phyloP scores from a whole-genome alignment of 2,329 filamentous ascomycete species.

The Hortaea sp. region DNA sequence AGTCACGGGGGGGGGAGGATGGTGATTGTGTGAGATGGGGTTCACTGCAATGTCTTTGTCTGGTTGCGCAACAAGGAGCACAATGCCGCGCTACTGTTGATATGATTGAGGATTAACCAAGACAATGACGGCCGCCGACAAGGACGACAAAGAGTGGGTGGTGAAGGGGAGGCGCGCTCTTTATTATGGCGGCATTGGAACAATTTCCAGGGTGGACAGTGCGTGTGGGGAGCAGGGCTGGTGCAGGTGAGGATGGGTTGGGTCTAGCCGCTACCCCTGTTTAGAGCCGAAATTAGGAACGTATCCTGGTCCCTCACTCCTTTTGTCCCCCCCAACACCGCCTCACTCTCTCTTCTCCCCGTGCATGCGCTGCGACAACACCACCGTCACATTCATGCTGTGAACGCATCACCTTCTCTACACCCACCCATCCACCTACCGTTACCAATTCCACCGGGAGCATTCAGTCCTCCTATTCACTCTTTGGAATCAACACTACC shows the following conservation, averaged over 20 bases:
- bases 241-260: not conserved
- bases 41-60: not conserved
- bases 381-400: not conserved
- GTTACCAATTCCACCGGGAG: slow-evolving; percentile 7
- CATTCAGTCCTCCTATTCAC: slow-evolving; percentile 11
- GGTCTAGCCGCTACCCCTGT: not conserved
- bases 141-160: not conserved
- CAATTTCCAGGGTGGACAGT: not conserved
- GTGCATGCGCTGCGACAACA: slow-evolving; percentile 1
- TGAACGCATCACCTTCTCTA: not conserved
- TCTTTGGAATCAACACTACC: slow-evolving; percentile 9
- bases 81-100: not conserved
- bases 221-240: not conserved
- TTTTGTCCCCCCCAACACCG: not conserved
- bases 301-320: not conserved
- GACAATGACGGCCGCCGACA: not conserved
- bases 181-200: not conserved
- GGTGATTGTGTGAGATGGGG: not conserved
- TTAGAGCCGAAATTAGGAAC: not conserved
- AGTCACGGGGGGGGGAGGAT: not conserved
- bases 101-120: not conserved
- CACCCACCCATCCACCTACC: not conserved
- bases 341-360: not conserved
- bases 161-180: not conserved
- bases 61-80: too few relatives aligned